Evolutionary conservation across 73 alveolate species (phyloP).

Genomic region (Paramecium pentaurelia): DNA sequence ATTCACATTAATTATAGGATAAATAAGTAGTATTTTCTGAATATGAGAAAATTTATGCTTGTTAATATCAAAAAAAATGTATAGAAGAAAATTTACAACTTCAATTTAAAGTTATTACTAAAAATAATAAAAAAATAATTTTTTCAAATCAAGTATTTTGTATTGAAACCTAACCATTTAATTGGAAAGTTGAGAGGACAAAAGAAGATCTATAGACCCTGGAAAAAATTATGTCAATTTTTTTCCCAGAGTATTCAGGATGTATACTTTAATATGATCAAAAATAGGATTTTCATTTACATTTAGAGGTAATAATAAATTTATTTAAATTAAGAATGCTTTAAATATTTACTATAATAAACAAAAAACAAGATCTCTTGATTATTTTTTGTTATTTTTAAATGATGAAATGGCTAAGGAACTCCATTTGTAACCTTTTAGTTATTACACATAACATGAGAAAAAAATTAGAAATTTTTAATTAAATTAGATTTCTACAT

Average conservation of each 20-base stretch:
- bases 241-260: background rate
- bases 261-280: background rate
- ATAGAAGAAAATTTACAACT: background rate
- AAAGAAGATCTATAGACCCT: background rate
- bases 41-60: background rate
- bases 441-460: background rate
- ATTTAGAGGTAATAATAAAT: background rate
- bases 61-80: background rate
- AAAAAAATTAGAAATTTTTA: background rate
- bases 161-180: background rate
- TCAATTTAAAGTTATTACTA: background rate
- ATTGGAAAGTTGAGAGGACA: background rate
- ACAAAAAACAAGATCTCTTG: background rate
- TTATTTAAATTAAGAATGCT: background rate
- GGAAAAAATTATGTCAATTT: background rate
- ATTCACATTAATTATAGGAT: background rate
- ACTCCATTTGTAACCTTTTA: background rate
- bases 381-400: background rate
- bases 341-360: background rate
- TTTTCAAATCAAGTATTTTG: background rate
- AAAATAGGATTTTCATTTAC: background rate
- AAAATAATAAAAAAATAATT: background rate
- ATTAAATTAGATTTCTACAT: background rate
- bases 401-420: background rate
- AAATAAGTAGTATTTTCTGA: background rate